Base-by-base conservation (phyloP, 805 yeast genomes). In the Candida argentea region DNA sequence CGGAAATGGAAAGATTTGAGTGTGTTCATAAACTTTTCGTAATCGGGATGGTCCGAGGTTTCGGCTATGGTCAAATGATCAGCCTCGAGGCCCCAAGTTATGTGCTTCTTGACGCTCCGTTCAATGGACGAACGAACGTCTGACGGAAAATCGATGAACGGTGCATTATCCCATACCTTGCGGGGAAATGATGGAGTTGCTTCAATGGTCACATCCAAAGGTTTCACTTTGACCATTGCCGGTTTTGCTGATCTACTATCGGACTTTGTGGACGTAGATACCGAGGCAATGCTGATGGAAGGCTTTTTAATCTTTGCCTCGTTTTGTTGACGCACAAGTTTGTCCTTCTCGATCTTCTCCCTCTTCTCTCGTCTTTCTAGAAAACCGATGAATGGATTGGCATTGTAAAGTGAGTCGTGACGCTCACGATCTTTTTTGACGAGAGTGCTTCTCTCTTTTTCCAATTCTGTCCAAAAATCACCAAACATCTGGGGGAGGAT, bases 401-500 rank as follows among this genome's bases (percentile, higher is more conserved):
- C 58, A 31, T 70, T 68, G 48, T 80, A 86, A 4, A 67, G 40
- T 20, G 51, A 48, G 34, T 66, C 67, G 28, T 78, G 81, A 19
- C 56, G 59, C 1, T 41, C 43, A 4, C 68, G 64, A 43, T 72
- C 59, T 5, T 50, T 53, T 33, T 67, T 67, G 20, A 63, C 35
- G n/a, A 74, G 36, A 22, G 50, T 43, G 37, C 67, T 63, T 32
- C 94, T 61, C 33, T 65, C 70, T 5, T 58, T 63, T 31, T 83
- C 94, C 33, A 89, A 55, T 13, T 69, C 73, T 14, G 63, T 51
- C 97, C 97, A 89, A 16, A 83, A 60, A 27, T 70, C 70, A 37
- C 84, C 74, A 48, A 84, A 94, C 18, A 78, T 74, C 3, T 77
- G 72, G 0, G 97, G 97, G 9, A 89, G 62, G 43, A 85, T 78